Percentiles rank a stretch among this genome's conserved stretches.
Evolutionary conservation across 148 eudicot genomes (phyloP).

Genomic region (Arbutus unedo): DNA sequence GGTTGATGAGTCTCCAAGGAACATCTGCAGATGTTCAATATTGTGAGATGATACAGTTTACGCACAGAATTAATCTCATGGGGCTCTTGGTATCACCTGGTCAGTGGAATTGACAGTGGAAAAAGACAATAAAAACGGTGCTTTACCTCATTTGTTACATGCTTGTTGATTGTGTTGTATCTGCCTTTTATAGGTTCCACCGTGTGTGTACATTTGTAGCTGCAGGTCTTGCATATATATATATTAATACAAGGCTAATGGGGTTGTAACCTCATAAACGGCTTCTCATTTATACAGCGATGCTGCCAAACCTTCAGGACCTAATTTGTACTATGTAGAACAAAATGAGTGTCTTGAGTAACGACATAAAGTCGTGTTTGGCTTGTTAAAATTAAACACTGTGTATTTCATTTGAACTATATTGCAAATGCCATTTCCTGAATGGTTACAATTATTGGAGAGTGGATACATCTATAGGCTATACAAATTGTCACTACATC

Average conservation of each 20-base stretch:
- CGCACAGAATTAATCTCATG: conserved; percentile 21
- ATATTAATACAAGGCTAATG: conserved; percentile 12
- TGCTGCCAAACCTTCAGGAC: background rate
- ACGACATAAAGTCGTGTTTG: too few species aligned
- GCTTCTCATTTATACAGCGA: background rate
- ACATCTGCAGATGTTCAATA: conserved; percentile 74
- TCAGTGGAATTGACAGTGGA: conserved; percentile 20
- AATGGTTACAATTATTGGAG: too few species aligned
- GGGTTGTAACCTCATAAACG: conserved; percentile 16
- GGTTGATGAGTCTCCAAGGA: conserved; percentile 70
- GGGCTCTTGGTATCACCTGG: conserved; percentile 20
- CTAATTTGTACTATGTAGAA: background rate
- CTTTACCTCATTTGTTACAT: conserved; percentile 26
- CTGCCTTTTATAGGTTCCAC: conserved; percentile 11
- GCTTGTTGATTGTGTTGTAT: conserved; percentile 3
- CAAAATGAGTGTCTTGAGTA: conserved; percentile 1
- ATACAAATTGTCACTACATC: too few species aligned
- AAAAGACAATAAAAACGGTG: conserved; percentile 30
- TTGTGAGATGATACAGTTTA: conserved; percentile 38
- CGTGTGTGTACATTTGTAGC: conserved; percentile 24
- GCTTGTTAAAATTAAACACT: too few species aligned
- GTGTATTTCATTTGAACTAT: too few species aligned
- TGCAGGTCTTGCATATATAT: conserved; percentile 6
- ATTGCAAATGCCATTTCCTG: too few species aligned
- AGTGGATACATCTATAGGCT: too few species aligned